A percentile compares a stretch with the other conserved stretches of the same genome.
phyloP scores from a whole-genome alignment of 768 basidiomycete genomes.

The Amanita rimosa region DNA sequence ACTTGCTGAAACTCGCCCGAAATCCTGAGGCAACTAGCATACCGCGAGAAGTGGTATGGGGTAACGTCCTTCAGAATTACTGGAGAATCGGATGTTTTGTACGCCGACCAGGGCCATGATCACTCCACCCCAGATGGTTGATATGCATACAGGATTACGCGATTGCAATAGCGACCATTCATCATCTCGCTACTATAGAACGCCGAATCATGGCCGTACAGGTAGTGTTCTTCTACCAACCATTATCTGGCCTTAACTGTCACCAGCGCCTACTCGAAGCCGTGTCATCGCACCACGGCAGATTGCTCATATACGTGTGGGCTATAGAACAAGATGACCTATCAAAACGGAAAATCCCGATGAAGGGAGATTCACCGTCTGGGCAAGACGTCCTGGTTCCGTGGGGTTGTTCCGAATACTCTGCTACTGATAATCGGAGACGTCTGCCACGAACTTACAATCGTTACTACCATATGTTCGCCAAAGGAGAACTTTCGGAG shows the following conservation, averaged over 20 bases:
- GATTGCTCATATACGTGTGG: constrained; percentile 93
- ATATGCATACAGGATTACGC: constrained; percentile 66
- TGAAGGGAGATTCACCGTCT: constrained; percentile 15
- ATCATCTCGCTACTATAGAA: constrained; percentile 78
- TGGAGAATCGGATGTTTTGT: constrained; percentile 84
- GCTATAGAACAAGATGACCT: constrained; percentile 85
- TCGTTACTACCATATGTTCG: constrained; percentile 96
- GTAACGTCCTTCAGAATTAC: constrained; percentile 58
- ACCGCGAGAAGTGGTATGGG: constrained; percentile 65
- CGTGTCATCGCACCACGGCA: constrained; percentile 60
- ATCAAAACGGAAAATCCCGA: constrained; percentile 61
- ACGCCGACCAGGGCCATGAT: constrained; percentile 6
- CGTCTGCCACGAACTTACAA: constrained; percentile 44
- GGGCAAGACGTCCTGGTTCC: constrained; percentile 87
- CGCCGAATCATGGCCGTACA: constrained; percentile 66
- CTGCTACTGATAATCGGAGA: constrained; percentile 8
- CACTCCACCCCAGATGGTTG: not conserved
- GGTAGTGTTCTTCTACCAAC: constrained; percentile 28
- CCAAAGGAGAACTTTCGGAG: constrained; percentile 58
- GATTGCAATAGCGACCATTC: constrained; percentile 95
- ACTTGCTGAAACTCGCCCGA: constrained; percentile 66
- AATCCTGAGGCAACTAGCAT: constrained; percentile 36
- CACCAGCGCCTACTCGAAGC: constrained; percentile 50
- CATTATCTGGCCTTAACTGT: not conserved
- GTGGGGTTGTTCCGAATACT: constrained; percentile 53